Base-by-base conservation (phyloP, 2,329 filamentous ascomycete genomes). In the Pyrenochaeta sp. region DNA sequence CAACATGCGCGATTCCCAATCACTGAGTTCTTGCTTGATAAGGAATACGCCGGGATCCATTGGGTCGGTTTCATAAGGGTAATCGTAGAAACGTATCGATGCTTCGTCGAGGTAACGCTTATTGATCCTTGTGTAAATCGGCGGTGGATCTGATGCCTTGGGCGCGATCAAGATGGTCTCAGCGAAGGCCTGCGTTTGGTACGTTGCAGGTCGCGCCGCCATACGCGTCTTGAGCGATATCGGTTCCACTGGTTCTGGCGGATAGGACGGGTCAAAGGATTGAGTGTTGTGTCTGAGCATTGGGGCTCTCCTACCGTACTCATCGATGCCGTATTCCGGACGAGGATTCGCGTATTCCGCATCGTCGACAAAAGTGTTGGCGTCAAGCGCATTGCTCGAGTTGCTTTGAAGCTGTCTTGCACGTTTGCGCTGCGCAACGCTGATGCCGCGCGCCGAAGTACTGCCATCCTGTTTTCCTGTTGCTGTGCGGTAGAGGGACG, bases 351-450 rank as follows among this genome's bases (percentile, higher is more conserved):
- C 58, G 42, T 66, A 73, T 39, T 74, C 72, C 2, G 66, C 67
- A 42, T 73, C 67, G 30, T 71, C 64, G 2, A 65, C 59, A 3
- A 65, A 37, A 24, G 42, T 59, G 24, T 50, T 58, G 46, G 50
- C 13, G 13, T 6, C 9, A 2, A 65, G 15, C 1, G 56, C 61
- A 10, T 58, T 62, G 12, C 52, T 53, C 1, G 61, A 65, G 7
- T 59, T 59, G 2, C 40, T 19, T 1, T 49, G 40, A 8, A 43
- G 9, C 37, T 57, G 63, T 2, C 46, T 44, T 2, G 64, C 64
- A 12, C 60, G 66, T 56, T 67, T 72, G 3, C 73, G 59, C 39
- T 73, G 72, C 1, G 69, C 62, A 1, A 73, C 67, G 32, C 62
- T 65, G 27, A 74, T 70, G 0, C 70, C 67, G 28, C 67, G 59